Evolutionary conservation across 176 grass and related monocot genomes (phyloP).

Genomic region (Poa pratensis): DNA sequence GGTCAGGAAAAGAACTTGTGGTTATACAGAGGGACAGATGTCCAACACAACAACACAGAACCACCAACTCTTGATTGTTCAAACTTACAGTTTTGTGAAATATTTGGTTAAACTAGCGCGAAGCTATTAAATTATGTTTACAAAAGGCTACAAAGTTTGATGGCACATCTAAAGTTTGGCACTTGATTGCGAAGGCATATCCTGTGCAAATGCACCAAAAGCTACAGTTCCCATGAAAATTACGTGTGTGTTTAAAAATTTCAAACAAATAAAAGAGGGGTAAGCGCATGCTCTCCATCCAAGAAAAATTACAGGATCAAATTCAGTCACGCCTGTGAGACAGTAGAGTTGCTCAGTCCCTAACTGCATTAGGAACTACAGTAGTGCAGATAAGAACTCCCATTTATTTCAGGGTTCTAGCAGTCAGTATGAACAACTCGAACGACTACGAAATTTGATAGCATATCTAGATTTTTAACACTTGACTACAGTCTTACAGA

Average conservation of each 20-base stretch:
- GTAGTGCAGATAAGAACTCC: background rate
- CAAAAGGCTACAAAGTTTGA: conserved; percentile 1
- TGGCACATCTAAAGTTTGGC: background rate
- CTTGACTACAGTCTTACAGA: background rate
- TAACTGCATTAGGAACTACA: background rate
- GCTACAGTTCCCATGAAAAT: background rate
- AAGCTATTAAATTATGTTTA: conserved; percentile 6
- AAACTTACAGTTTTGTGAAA: conserved; percentile 13
- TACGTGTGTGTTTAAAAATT: background rate
- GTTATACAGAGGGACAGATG: background rate
- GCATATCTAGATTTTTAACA: background rate
- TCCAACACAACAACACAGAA: background rate
- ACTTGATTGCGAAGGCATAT: background rate
- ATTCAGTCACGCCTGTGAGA: background rate
- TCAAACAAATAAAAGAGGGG: background rate
- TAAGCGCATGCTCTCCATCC: background rate
- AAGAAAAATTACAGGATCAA: background rate
- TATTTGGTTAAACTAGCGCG: background rate
- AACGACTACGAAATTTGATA: conserved; percentile 7
- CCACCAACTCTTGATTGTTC: background rate
- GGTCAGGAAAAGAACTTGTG: background rate
- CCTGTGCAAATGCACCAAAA: background rate
- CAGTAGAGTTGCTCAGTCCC: background rate
- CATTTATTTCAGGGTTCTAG: background rate
- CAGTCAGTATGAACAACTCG: background rate